Base-by-base conservation (phyloP, 176 grass and related monocot genomes). In the Phoenix dactylifera region DNA sequence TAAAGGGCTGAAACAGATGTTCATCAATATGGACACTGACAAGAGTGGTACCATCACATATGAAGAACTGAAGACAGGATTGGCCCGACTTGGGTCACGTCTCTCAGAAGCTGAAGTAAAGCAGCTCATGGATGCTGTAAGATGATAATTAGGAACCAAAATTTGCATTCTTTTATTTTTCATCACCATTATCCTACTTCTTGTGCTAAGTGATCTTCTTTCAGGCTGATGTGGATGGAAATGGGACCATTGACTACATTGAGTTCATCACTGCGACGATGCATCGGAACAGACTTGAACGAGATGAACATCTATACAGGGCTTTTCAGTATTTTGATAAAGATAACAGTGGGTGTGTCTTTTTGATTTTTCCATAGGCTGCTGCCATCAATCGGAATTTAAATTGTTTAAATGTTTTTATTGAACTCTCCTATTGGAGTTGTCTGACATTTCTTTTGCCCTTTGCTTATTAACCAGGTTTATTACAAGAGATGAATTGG, bases 181-280 rank as follows among this genome's bases (percentile, higher is more conserved):
- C 58, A n/a, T 39, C 5, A 60, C 17, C 58, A 60, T 7, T 9
- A 15, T 30, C 29, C 58, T 60, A 16, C 6, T 60, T 26, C 9
- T 44, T 2, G 7, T 2, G 6, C 35, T 44, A 44, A 44, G 9
- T 3, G 35, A 12, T 44, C 9, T 44, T 14, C 7, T 69, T 80
- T 55, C 71, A 98, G 93, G 93, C 88, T 79, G 93, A 98, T 76
- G 93, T 98, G 28, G 93, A 98, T 51, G 93, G 93, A 71, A 92
- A 98, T 73, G 93, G 93, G 63, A 85, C 84, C 1, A 98, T 98
- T 10, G 93, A 98, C 77, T 98, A 98, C 57, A 86, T 92, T 56
- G 93, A 98, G 82, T 98, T 98, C 72, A 92, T 98, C 75, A 98
- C 93, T 18, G 93, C 93, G 25, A 98, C 93, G 19, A 98, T 98